Base-by-base conservation (phyloP, 2,329 filamentous ascomycete species). In the Monosporascus sp. region DNA sequence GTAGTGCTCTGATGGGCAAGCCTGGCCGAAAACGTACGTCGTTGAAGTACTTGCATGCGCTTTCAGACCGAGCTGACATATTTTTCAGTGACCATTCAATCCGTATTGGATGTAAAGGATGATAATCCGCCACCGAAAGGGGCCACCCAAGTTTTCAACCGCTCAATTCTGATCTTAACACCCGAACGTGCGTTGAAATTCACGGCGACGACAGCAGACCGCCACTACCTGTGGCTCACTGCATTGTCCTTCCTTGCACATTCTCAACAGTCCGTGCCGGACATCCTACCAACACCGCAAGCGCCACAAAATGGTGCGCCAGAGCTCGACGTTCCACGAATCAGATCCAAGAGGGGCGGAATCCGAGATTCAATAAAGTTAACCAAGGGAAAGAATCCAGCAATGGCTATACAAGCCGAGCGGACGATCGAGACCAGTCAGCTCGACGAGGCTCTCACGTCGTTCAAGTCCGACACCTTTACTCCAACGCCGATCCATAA, bases 21-120 rank as follows among this genome's bases (percentile, higher is more conserved):
- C 88, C 88, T 66, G 94, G 94, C 51, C 86, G 94, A 62, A 99
- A 97, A 74, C 74, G 93, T 96, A 80, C 85, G 91, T 84, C 53
- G 48, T 51, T 47, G 50, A 24, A 20, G 39, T 47, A 51, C 46
- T 47, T 53, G 49, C 51, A 17, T 45, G 53, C 39, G 8, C 39
- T 51, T 47, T 31, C 37, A 50, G 57, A 20, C 47, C 52, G 59
- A 56, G 52, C 66, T 74, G 70, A 74, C 67, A 48, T 49, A 22
- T 34, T 37, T 37, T 55, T 34, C 64, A 97, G 92, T 99, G 63
- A 83, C 81, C 9, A 97, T 99, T 59, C 93, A 97, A 76, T 97
- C 94, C 9, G 94, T 99, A 5, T 79, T 99, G 31, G 94, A 99
- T 64, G 94, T 99, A 58, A 95, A 95, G 70, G 94, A 99, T 62